Percentiles rank a stretch among this genome's conserved stretches.
Conservation (phyloP, 257 asterid species). For the Perilla frutescens region DNA sequence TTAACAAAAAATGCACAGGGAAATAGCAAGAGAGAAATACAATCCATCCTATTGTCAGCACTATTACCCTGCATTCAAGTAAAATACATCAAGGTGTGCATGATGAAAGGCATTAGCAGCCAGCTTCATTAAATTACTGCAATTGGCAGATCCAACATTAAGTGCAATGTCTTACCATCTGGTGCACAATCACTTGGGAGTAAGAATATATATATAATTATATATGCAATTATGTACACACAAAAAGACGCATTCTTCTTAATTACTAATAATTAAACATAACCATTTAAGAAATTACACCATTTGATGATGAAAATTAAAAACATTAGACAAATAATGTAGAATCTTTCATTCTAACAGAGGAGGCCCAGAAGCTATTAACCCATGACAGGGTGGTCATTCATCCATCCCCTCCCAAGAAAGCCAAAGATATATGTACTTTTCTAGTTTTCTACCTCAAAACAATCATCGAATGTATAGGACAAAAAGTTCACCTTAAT, state of each 20-base stretch:
- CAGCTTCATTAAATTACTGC: slow-evolving; percentile 8
- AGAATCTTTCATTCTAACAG: neutral
- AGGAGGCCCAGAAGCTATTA: neutral
- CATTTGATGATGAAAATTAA: neutral
- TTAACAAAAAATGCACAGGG: slow-evolving; percentile 90
- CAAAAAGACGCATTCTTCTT: neutral
- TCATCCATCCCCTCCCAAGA: slow-evolving; percentile 16
- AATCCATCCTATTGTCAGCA: slow-evolving; percentile 92
- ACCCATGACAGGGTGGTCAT: neutral
- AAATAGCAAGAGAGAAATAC: slow-evolving; percentile 89
- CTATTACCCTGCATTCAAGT: slow-evolving; percentile 75
- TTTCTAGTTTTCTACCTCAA: neutral
- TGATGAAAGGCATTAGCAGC: slow-evolving; percentile 14
- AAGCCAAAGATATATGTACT: slow-evolving; percentile 16
- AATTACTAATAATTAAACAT: neutral
- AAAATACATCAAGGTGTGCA: slow-evolving; percentile 41
- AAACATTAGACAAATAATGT: neutral
- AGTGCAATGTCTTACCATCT: slow-evolving; percentile 4
- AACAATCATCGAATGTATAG: neutral
- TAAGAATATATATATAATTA: neutral
- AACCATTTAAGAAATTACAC: neutral
- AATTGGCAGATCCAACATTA: slow-evolving; percentile 10
- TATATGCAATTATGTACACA: neutral
- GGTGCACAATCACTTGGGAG: neutral
- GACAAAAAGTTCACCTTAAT: slow-evolving; percentile 51